Evolutionary conservation across 306 rosid species (phyloP), one percentile per base, ranked within the genome.

Genomic region (Glycine latifolia): DNA sequence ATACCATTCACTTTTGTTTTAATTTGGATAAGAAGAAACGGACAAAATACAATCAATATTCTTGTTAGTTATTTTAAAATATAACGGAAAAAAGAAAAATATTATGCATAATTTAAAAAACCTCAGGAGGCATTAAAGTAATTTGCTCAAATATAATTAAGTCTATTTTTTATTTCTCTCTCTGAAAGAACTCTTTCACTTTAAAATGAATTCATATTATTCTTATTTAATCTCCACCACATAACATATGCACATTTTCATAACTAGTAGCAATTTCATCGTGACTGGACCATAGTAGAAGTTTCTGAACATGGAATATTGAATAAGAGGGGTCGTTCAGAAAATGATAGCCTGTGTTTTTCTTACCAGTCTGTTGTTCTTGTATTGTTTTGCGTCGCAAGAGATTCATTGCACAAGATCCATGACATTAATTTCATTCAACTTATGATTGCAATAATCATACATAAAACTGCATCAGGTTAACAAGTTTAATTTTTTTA

Each of bases 191-290:
- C 41, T 37, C 41, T 3, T 37, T 37, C 41, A 37, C 10, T 56
- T 15, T 56, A 7, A 56, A 56, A 56, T n/a, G 10, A 56, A 56
- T 56, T 7, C 10, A 56, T 6, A 16, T 16, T 1, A 0, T 67
- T 14, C 0, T 14, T 41, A 41, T n/a, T 37, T 44, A 8, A 70
- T 16, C 75, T 49, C 60, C n/a, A 8, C 47, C 50, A 14, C 10
- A 72, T 53, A 62, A 10, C 50, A 54, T 37, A 37, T 35, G n/a
- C 61, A 63, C 10, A 67, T 60, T 46, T 76, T 33, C 60, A 62
- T n/a, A 67, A 76, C 60, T 75, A 17, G 69, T 58, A 17, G 26
- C 55, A 58, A 58, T 75, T 17, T 41, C 26, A 20, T 15, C 5
- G 5, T 14, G 20, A 6, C 8, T 26, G 15, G 8, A 26, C 46